Evolutionary conservation across 139 green algal species (phyloP).

Genomic region (Ettlia oleoabundans): DNA sequence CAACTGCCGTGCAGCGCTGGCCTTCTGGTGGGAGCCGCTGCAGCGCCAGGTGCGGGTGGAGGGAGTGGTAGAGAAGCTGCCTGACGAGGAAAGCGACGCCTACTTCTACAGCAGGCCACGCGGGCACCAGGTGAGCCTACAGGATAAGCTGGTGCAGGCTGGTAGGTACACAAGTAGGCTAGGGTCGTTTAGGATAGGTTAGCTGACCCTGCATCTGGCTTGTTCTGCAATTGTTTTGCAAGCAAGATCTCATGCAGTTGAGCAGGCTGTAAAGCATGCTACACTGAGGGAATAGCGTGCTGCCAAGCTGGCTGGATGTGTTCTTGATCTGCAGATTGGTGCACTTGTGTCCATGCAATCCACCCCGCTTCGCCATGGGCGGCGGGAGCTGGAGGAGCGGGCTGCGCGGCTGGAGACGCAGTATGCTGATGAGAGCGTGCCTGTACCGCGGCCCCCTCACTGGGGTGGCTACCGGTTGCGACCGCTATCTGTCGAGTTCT

Average conservation of each 20-base stretch:
- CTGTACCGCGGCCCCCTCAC: constrained; percentile 39
- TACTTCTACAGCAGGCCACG: constrained; percentile 88
- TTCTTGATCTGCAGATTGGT: constrained; percentile 69
- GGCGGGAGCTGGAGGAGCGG: constrained; percentile 62
- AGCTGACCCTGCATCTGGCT: too few relatives aligned
- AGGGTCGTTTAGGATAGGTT: background rate
- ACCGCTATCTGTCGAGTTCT: constrained; percentile 86
- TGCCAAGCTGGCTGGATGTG: too few relatives aligned
- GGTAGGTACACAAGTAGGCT: background rate
- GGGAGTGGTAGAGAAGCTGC: constrained; percentile 73
- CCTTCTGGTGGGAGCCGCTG: constrained; percentile 87
- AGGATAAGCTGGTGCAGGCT: background rate
- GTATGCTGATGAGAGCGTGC: constrained; percentile 44
- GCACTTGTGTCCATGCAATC: constrained; percentile 80
- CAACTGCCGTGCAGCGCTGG: constrained; percentile 63
- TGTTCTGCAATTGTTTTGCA: too few relatives aligned
- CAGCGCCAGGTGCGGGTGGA: constrained; percentile 87
- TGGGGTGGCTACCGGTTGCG: constrained; percentile 88
- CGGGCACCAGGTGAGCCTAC: constrained; percentile 77
- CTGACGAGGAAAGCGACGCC: constrained; percentile 69
- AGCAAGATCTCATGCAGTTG: too few relatives aligned
- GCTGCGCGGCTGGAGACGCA: constrained; percentile 43
- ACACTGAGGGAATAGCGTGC: too few relatives aligned
- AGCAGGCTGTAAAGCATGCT: too few relatives aligned
- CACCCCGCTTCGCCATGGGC: constrained; percentile 43